Evolutionary conservation across 2,329 filamentous ascomycete species (phyloP).

Genomic region (Fusarium sp.): DNA sequence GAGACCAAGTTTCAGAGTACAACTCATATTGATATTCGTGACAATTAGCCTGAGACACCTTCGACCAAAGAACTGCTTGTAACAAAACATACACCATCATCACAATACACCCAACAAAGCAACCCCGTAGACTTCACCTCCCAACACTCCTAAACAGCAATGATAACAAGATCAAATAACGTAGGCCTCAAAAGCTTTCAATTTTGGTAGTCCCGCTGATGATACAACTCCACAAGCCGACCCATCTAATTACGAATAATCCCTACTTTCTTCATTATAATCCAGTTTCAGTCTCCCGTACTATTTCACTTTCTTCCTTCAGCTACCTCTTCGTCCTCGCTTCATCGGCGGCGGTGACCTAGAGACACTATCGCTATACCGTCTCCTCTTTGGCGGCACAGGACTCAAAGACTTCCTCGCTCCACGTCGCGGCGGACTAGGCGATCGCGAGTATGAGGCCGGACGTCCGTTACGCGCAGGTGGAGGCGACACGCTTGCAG

Average conservation of each 20-base stretch:
- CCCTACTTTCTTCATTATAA: slow-evolving; percentile 22
- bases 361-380: slow-evolving; percentile 52
- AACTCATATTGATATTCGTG: slow-evolving; percentile 1
- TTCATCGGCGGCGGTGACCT: slow-evolving; percentile 52
- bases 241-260: slow-evolving; percentile 37
- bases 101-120: slow-evolving; percentile 3
- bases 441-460: slow-evolving; percentile 47
- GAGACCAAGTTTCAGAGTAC: not conserved
- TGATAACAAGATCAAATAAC: slow-evolving; percentile 5
- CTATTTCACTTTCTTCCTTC: slow-evolving; percentile 11
- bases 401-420: slow-evolving; percentile 46
- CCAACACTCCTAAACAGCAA: not conserved
- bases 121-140: not conserved
- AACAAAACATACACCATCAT: not conserved
- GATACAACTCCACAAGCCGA: slow-evolving; percentile 34
- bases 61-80: not conserved
- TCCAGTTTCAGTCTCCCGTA: slow-evolving; percentile 6
- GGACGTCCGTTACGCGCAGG: slow-evolving; percentile 41
- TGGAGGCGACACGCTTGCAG: slow-evolving; percentile 38
- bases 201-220: slow-evolving; percentile 46
- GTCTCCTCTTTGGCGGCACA: slow-evolving; percentile 50
- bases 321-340: slow-evolving; percentile 50
- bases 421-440: slow-evolving; percentile 39
- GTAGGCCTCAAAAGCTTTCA: slow-evolving; percentile 38
- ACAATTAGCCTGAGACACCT: not conserved